These are phyloP conservation scores for Trichoderma semiorbis DNA, from an alignment of 2,329 filamentous ascomycete genomes.

Conservation along the genomic window DNA sequence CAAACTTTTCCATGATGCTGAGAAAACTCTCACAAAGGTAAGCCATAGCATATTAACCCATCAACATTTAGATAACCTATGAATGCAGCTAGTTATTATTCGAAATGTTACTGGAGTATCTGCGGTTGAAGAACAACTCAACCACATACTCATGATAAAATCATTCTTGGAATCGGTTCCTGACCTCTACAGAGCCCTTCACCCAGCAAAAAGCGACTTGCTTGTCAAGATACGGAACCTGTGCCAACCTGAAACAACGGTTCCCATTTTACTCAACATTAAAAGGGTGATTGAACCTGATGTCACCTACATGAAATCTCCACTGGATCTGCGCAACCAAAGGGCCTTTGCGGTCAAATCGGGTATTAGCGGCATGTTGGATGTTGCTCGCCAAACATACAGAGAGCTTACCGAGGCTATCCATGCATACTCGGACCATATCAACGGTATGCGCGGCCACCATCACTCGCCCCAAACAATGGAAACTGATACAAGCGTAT, in stretches of 20 bases:
- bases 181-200: constrained; percentile 65
- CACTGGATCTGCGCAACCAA: constrained; percentile 85
- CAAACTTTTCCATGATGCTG: constrained; percentile 71
- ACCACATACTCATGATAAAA: constrained; percentile 83
- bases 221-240: constrained; percentile 65
- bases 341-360: constrained; percentile 85
- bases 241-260: constrained; percentile 62
- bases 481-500: not conserved
- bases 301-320: constrained; percentile 70
- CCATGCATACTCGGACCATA: constrained; percentile 62
- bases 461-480: not conserved
- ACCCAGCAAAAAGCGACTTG: constrained; percentile 60
- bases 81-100: constrained; percentile 70
- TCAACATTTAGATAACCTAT: not conserved
- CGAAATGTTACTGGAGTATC: constrained; percentile 63
- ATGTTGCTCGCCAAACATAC: constrained; percentile 84
- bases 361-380: constrained; percentile 78
- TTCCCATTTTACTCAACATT: constrained; percentile 62
- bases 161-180: constrained; percentile 69
- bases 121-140: constrained; percentile 75
- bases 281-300: constrained; percentile 72
- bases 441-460: constrained; percentile 53
- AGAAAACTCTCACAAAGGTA: constrained; percentile 74
- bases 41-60: not conserved
- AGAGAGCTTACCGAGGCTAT: constrained; percentile 83